Conservation (phyloP, 108 stramenopile genomes). For the Cyclotella choctawhatcheeana region DNA sequence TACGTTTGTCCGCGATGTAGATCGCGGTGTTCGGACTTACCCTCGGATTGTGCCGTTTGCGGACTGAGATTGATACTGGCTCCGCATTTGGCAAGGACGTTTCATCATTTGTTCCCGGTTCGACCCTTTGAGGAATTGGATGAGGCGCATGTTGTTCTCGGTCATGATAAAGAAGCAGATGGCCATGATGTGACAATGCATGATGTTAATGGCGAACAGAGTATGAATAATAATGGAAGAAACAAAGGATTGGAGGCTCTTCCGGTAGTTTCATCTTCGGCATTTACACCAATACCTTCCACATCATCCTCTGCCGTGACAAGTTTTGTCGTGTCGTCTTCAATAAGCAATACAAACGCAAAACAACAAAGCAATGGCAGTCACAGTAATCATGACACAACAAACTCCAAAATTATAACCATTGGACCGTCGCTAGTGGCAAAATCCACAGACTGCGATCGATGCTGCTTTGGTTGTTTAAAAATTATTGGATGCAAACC, state of each 20-base stretch:
- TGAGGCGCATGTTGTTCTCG: constrained; percentile 34
- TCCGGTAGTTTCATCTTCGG: constrained; percentile 35
- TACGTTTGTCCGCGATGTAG: constrained; percentile 87
- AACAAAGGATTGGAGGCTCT: constrained; percentile 33
- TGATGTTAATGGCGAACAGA: constrained; percentile 37
- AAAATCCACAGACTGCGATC: constrained; percentile 50
- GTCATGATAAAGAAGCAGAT: neutral
- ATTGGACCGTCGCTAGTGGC: constrained; percentile 47
- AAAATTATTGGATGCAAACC: constrained; percentile 54
- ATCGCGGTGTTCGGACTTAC: constrained; percentile 74
- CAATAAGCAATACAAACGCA: constrained; percentile 10
- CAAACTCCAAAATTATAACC: constrained; percentile 40
- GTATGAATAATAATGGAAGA: constrained; percentile 37
- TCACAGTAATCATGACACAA: neutral
- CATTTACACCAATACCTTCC: constrained; percentile 36
- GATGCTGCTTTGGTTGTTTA: constrained; percentile 77
- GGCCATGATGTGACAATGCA: constrained; percentile 1
- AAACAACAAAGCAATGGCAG: neutral
- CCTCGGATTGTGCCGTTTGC: constrained; percentile 89
- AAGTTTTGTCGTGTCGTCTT: constrained; percentile 40
- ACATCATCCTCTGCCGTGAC: constrained; percentile 23
- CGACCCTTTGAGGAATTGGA: constrained; percentile 76
- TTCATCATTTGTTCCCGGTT: constrained; percentile 95
- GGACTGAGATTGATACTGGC: constrained; percentile 86
- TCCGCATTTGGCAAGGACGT: constrained; percentile 86